Conservation (phyloP, 352 stramenopile genomes). For the Globisporangium heterothallicum region DNA sequence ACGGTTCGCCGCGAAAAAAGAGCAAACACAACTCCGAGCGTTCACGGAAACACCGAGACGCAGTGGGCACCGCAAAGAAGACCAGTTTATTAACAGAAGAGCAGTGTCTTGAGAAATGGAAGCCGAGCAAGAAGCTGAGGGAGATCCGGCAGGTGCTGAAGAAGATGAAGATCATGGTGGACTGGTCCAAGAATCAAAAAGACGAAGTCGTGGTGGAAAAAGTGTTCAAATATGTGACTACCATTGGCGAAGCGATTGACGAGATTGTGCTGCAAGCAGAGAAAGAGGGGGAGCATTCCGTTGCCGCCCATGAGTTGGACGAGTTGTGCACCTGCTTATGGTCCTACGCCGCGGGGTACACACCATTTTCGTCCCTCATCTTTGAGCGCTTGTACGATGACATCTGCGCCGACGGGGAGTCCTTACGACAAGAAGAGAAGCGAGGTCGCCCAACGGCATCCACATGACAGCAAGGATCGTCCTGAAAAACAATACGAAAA, state of each 20-base stretch:
- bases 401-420: conserved; percentile 67
- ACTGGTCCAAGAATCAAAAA: conserved; percentile 77
- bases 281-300: conserved; percentile 11
- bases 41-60: conserved; percentile 1
- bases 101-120: conserved; percentile 72
- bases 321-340: conserved; percentile 76
- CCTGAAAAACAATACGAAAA: background rate
- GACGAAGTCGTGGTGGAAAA: conserved; percentile 84
- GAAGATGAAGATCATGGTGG: conserved; percentile 83
- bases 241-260: conserved; percentile 78
- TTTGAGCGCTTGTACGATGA: conserved; percentile 87
- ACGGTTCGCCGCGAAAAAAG: conserved; percentile 26
- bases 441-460: conserved; percentile 1
- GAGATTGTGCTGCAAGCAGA: conserved; percentile 53
- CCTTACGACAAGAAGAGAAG: conserved; percentile 23
- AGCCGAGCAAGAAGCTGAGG: conserved; percentile 65
- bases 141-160: conserved; percentile 79
- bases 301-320: conserved; percentile 40
- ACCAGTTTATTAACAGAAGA: conserved; percentile 37
- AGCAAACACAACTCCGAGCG: conserved; percentile 8
- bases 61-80: conserved; percentile 8
- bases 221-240: conserved; percentile 82
- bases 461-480: conserved; percentile 16
- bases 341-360: conserved; percentile 72
- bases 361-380: conserved; percentile 59